phyloP scores from a whole-genome alignment of 495 filamentous ascomycete species.

The Penicillium desertorum region DNA sequence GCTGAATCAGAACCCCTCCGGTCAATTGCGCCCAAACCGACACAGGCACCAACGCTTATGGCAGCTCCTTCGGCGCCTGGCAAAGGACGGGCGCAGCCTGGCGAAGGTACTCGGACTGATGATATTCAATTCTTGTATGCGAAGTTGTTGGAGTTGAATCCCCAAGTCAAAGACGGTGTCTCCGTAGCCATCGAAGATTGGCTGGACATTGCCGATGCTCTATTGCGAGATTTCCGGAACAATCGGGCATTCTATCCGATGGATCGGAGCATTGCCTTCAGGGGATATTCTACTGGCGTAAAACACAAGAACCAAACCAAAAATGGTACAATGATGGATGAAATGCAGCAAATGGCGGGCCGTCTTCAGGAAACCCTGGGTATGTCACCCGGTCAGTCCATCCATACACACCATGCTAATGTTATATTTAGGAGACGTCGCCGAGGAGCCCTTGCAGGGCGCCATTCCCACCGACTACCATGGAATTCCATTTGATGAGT shows the following conservation, averaged over 20 bases:
- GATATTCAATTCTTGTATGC: conserved; percentile 58
- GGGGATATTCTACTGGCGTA: conserved; percentile 58
- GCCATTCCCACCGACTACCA: conserved; percentile 65
- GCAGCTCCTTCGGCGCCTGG: conserved; percentile 19
- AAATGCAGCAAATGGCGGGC: conserved; percentile 66
- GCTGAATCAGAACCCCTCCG: conserved; percentile 21
- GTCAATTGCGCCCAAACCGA: conserved; percentile 31
- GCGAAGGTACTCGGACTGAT: conserved; percentile 46
- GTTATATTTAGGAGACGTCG: conserved; percentile 14
- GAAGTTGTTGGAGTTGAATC: conserved; percentile 53
- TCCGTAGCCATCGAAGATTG: conserved; percentile 58
- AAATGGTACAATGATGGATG: conserved; percentile 45
- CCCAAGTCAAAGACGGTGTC: conserved; percentile 51
- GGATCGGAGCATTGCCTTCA: conserved; percentile 66
- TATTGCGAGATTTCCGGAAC: conserved; percentile 77
- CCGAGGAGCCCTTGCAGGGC: conserved; percentile 32
- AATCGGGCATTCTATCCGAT: conserved; percentile 76
- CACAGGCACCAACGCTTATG: conserved; percentile 26
- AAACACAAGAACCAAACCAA: conserved; percentile 41
- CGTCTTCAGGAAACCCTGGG: conserved; percentile 57
- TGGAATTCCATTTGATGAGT: conserved; percentile 73
- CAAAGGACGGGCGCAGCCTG: conserved; percentile 22
- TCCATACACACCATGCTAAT: conserved; percentile 15
- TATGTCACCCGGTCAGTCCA: conserved; percentile 33
- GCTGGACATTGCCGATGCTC: conserved; percentile 69